These are phyloP conservation scores for Mycosphaerelloides madeirae DNA, from an alignment of 2,329 filamentous ascomycete species.

Conservation along the genomic window DNA sequence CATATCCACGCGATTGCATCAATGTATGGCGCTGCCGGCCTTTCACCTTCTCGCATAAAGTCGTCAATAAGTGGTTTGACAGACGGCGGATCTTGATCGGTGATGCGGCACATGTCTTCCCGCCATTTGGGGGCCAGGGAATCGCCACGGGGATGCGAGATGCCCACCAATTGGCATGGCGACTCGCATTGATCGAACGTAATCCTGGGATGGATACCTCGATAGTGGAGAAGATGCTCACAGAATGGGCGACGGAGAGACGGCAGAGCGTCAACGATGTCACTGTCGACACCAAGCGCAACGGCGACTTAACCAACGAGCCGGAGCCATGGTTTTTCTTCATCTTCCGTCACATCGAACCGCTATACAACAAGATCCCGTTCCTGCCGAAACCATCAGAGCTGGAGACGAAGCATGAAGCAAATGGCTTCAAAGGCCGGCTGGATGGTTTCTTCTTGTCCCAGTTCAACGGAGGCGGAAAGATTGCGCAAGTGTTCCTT, in stretches of 20 bases:
- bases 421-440: constrained; percentile 2
- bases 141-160: constrained; percentile 41
- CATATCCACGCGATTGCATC: constrained; percentile 40
- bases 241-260: constrained; percentile 4
- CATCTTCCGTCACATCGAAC: neutral
- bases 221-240: neutral
- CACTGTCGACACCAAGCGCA: constrained; percentile 2
- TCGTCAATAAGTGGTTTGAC: constrained; percentile 46
- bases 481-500: constrained; percentile 2
- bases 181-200: constrained; percentile 12
- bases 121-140: constrained; percentile 45
- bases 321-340: neutral
- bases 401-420: neutral
- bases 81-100: constrained; percentile 43
- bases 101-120: constrained; percentile 50
- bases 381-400: neutral
- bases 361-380: neutral
- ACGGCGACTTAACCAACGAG: constrained; percentile 1
- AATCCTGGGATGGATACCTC: neutral
- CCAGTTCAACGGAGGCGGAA: constrained; percentile 2
- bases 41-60: constrained; percentile 42
- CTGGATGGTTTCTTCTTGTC: constrained; percentile 1
- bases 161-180: constrained; percentile 36
- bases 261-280: constrained; percentile 1
- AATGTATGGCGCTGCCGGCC: constrained; percentile 43